Evolutionary conservation across 2,329 filamentous ascomycete species (phyloP), one percentile per base, ranked within the genome.

Genomic region (Epichloe brachyelytri): DNA sequence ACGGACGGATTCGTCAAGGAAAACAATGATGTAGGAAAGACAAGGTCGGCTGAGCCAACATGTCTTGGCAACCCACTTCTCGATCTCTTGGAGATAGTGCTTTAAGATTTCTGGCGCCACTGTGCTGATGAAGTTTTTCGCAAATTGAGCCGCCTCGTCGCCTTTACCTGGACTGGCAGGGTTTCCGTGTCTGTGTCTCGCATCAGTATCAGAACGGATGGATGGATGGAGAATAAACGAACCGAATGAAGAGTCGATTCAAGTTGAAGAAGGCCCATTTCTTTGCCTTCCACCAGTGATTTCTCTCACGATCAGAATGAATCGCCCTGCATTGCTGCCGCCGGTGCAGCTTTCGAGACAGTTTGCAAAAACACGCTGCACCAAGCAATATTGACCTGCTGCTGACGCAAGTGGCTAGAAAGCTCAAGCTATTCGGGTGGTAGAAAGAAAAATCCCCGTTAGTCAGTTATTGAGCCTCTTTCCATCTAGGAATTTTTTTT

Each of bases 241-340:
- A 91, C 86, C 88, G 80, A 59, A 97, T 90, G 64, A 93, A 98
- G 17, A 98, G 79, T 55, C 93, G 81, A 72, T 98, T 98, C 60
- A 98, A 71, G 68, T 97, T 97, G 63, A 93, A 95, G 69, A 96
- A 98, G 14, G 91, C 86, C 93, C 93, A 97, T 71, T 98, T 98
- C 82, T 97, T 97, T 56, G 90, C 87, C 75, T 97, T 98, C 91
- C 91, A 98, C 91, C 93, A 98, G 68, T 96, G 89, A 65, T 95
- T 90, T 61, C 85, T 80, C 69, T 97, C 93, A 52, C 93, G 82
- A 63, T 97, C 91, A n/a, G 53, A 88, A 82, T 49, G 85, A 71
- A 53, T 83, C 88, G 54, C 87, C 87, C 54, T 94, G 88, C 78
- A 97, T 83, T 37, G 90, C 85, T 59, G 77, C 82, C 51, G 85